Evolutionary conservation across 345 rosid species (phyloP), one percentile per base, ranked within the genome.

Genomic region (Nasturtium officinale): DNA sequence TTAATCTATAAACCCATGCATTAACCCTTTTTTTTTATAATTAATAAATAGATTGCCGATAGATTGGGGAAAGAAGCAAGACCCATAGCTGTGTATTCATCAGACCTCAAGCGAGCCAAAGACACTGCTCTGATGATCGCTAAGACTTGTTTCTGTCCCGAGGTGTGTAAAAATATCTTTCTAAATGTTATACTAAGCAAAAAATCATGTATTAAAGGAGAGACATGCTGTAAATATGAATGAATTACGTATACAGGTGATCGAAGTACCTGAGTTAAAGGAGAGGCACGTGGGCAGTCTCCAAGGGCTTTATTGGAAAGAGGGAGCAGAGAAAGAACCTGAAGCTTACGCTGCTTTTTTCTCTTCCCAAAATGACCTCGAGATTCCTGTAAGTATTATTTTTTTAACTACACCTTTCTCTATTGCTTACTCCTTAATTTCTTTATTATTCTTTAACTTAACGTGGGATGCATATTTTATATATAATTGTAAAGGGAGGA

Each of bases 291-390:
- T 77, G 28, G 81, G 81, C 9, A 72, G 45, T 23, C 76, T 77
- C 16, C 77, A 77, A 72, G 81, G 81, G 11, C 46, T 77, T 18
- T 77, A 64, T 20, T 77, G 81, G 81, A 77, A 30, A 52, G 77
- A 77, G 8, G 81, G 77, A 58, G 69, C 67, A 43, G 81, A 72
- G 59, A 72, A 72, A 66, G 77, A 72, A 46, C 81, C 81, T 66
- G 69, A 77, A 72, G 81, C 81, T 60, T 77, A 77, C 46, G 20
- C 73, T 65, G 81, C 77, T 8, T 77, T 77, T 28, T 77, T 77
- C 62, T 77, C 81, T 72, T 33, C 77, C 32, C 68, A 77, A 67
- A 72, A 66, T 72, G 70, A 72, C 69, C 81, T 77, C 7, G 60
- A 72, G 59, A 77, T 77, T 53, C 77, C 81, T 43, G 81, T 77